Conservation (phyloP, 768 basidiomycete genomes). For the Termitomyces sp. region DNA sequence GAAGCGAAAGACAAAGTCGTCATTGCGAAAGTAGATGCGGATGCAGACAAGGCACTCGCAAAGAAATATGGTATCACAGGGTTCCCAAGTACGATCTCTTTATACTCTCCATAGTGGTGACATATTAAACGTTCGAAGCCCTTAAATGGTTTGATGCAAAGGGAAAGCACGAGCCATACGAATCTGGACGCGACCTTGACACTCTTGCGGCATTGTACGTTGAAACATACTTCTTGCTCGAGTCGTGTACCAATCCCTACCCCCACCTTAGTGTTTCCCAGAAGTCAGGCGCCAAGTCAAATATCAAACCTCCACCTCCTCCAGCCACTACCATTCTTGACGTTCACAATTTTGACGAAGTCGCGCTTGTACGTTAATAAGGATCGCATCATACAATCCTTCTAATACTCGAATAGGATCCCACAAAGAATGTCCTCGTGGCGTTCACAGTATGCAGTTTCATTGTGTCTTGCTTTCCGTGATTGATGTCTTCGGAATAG, state of each 20-base stretch:
- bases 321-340: constrained; percentile 68
- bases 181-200: constrained; percentile 79
- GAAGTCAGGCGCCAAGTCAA: constrained; percentile 83
- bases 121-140: constrained; percentile 42
- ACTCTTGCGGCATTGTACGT: constrained; percentile 72
- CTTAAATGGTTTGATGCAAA: constrained; percentile 86
- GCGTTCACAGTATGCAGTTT: constrained; percentile 61
- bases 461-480: background rate
- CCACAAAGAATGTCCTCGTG: constrained; percentile 79
- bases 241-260: background rate
- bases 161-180: constrained; percentile 66
- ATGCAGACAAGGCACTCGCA: constrained; percentile 77
- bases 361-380: constrained; percentile 54
- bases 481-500: constrained; percentile 22
- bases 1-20: constrained; percentile 79
- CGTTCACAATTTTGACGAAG: constrained; percentile 67
- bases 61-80: constrained; percentile 77
- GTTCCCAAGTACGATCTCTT: constrained; percentile 72
- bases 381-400: background rate
- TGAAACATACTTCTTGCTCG: constrained; percentile 1
- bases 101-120: background rate
- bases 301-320: constrained; percentile 80
- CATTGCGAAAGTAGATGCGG: constrained; percentile 91
- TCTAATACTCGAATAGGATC: constrained; percentile 38
- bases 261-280: constrained; percentile 53